These are phyloP conservation scores for Scleromitrula shiraiana DNA, from an alignment of 2,329 filamentous ascomycete species.

Conservation along the genomic window DNA sequence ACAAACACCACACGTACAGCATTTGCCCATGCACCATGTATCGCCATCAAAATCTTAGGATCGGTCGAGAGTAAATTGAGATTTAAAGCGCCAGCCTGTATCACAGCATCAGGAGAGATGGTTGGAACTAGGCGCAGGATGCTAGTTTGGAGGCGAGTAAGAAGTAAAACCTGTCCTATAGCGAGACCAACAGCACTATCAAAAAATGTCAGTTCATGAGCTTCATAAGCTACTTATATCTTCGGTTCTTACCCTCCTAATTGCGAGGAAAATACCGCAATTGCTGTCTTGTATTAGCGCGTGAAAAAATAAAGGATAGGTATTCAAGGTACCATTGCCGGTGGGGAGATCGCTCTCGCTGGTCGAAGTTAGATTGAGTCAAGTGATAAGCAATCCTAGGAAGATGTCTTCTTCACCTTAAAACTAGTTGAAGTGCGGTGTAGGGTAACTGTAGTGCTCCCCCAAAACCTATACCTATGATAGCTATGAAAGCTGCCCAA, in stretches of 20 bases:
- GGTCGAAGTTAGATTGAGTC: too few species aligned
- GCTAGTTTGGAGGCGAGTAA: not conserved
- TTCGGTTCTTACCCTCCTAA: not conserved
- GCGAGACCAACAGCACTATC: not conserved
- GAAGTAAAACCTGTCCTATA: constrained; percentile 5
- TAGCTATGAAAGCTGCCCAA: constrained; percentile 44
- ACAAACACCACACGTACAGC: not conserved
- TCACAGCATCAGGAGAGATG: not conserved
- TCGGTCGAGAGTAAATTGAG: not conserved
- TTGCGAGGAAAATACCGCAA: constrained; percentile 1
- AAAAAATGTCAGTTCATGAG: not conserved
- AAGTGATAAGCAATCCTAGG: not conserved
- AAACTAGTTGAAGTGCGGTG: constrained; percentile 39
- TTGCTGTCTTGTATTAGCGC: not conserved
- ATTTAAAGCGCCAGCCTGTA: not conserved
- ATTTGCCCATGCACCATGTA: not conserved
- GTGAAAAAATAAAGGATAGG: not conserved
- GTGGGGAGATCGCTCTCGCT: constrained; percentile 1
- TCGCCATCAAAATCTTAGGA: not conserved
- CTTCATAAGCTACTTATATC: not conserved
- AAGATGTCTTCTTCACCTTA: constrained; percentile 22
- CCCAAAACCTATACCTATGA: constrained; percentile 38
- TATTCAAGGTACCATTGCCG: not conserved
- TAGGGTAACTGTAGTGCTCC: constrained; percentile 40
- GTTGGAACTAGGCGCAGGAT: not conserved